Evolutionary conservation across 2,329 filamentous ascomycete genomes (phyloP).

Genomic region (Pestalotiopsis sp.): DNA sequence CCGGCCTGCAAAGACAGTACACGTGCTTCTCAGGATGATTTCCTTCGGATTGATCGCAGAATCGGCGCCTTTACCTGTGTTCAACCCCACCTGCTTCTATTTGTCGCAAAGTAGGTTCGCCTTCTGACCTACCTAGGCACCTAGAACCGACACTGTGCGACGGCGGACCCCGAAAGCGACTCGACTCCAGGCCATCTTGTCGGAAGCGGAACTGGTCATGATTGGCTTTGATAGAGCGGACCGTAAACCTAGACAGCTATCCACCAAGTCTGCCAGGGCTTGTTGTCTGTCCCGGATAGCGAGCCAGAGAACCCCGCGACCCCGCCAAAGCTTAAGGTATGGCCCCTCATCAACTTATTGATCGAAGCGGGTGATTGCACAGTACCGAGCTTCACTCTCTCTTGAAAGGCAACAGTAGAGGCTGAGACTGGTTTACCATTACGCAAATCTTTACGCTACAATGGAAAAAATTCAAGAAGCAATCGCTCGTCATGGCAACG

Average conservation of each 20-base stretch:
- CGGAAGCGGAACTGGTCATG: constrained; percentile 7
- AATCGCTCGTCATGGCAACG: constrained; percentile 9
- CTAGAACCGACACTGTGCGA: constrained; percentile 5
- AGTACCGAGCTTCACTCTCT: not conserved
- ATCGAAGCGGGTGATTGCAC: too few species aligned
- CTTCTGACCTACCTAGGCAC: not conserved
- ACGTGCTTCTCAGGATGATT: not conserved
- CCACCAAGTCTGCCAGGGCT: not conserved
- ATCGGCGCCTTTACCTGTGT: not conserved
- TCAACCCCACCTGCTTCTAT: not conserved
- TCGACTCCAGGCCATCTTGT: not conserved
- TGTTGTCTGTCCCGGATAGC: not conserved
- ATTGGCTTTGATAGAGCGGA: constrained; percentile 6
- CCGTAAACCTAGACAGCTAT: not conserved
- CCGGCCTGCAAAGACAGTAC: not conserved
- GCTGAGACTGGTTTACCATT: not conserved
- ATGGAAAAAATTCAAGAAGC: constrained; percentile 8
- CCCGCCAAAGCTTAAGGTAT: not conserved
- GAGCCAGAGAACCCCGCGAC: not conserved
- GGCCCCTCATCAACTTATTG: too few species aligned
- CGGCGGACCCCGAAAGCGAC: not conserved
- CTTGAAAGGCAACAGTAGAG: not conserved
- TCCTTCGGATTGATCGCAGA: not conserved
- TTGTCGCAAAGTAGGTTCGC: not conserved
- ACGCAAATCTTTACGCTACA: not conserved